Base-by-base conservation (phyloP, 805 yeast genomes). In the Candida verbasci region DNA sequence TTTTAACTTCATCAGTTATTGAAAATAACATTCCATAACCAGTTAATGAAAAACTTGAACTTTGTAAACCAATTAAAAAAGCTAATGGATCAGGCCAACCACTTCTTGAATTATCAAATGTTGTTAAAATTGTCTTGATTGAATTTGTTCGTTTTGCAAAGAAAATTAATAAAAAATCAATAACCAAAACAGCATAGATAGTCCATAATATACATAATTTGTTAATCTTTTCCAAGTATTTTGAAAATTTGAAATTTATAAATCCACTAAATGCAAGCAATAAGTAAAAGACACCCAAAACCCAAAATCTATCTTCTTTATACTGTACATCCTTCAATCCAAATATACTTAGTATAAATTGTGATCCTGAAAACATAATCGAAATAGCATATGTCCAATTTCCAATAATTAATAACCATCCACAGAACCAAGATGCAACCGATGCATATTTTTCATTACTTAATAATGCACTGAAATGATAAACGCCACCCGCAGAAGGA, bases 1-100 rank as follows among this genome's bases (percentile, higher is more conserved):
- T 66, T 43, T 78, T 73, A 11, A 86, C 93, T 58, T 86, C 95
- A 49, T 86, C 95, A 31, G 88, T 78, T 67, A 86, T 74, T 5
- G 91, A 80, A 14, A 86, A 84, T 18, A 86, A 65, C 75, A 85
- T 78, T 18, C 91, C 91, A 56, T 82, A 86, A 0, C 93, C 95
- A 41, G 85, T 86, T 51, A 85, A 66, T 16, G 91, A 84, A 58
- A 83, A 82, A 22, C 84, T 78, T 1, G 88, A 79, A 43, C 85
- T 82, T 56, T 82, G 88, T 40, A 86, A 72, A 0, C 93, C 93
- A 29, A 86, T 76, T 35, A 86, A 60, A 43, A 85, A 85, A 2
- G 93, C 86, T 42, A 85, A 48, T 1, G 76, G 70, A 33, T 68
- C 72, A 12, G 86, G 82, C 82, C 88, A 84, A 3, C 93, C 94